Base-by-base conservation (phyloP, 495 filamentous ascomycete species). In the Delitschia confertaspora region DNA sequence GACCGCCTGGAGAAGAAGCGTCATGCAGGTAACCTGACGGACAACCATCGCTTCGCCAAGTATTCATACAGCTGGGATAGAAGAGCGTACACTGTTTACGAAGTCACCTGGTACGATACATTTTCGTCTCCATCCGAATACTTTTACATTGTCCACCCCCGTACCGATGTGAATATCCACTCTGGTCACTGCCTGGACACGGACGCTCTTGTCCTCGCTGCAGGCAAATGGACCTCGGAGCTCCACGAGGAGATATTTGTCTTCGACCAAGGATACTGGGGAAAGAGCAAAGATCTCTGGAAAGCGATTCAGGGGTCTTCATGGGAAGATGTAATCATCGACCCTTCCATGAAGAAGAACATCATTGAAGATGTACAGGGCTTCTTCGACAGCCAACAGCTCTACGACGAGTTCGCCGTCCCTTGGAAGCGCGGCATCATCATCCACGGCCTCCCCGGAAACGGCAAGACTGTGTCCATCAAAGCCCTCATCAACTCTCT, bases 401-500 rank as follows among this genome's bases (percentile, higher is more conserved):
- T 51, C 3, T 58, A 58, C 30, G 6, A 27, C 0, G 14, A 55
- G 16, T 45, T 51, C 20, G 35, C 41, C 14, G 55, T 58, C 17
- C 55, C 55, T 3, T 58, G 55, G 55, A 58, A 61, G 46, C 46
- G 63, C 14, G 63, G 63, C 11, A 58, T 74, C 40, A 73, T 74
- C 33, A 59, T 73, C 23, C 65, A 73, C 47, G 71, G 71, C 20
- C 58, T 64, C 0, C 65, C 71, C 1, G 68, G 72, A 9, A 81
- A 80, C 48, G 79, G 79, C 3, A 83, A 83, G 62, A 81, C 79
- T n/a, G 74, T 80, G 51, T 70, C 67, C 20, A 77, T 80, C 64
- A 80, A 80, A 63, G 79, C 79, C 13, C 65, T 74, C 27, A 81
- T 80, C 74, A 67, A 72, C 49, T 69, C 65, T 23, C 58, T 80